A percentile compares a stretch with the other conserved stretches of the same genome.
Evolutionary conservation across 192 early-diverging fungal genomes (phyloP).

Genomic region (Phlyctochytrium planicorne): DNA sequence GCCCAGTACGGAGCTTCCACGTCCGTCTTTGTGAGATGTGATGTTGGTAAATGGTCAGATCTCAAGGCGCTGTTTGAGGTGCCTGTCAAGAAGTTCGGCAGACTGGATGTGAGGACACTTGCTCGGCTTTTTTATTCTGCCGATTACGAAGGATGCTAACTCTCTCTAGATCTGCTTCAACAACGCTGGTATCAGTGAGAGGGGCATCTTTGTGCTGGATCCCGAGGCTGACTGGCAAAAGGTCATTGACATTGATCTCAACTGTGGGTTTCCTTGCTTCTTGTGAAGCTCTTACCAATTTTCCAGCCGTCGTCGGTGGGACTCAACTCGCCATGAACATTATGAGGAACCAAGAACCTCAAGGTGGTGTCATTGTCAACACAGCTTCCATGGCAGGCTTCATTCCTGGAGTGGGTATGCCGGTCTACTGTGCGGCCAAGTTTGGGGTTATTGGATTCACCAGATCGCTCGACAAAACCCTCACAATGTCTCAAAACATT

Average conservation of each 20-base stretch:
- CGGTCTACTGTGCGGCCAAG: conserved; percentile 77
- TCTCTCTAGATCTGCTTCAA: conserved; percentile 35
- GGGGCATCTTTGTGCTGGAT: conserved; percentile 25
- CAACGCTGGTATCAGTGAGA: conserved; percentile 48
- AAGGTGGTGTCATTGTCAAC: conserved; percentile 71
- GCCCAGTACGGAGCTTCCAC: conserved; percentile 14
- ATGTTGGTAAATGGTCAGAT: conserved; percentile 70
- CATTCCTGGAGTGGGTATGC: conserved; percentile 44
- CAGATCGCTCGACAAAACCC: conserved; percentile 19
- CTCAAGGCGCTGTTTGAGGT: conserved; percentile 60
- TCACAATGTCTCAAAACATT: conserved; percentile 32
- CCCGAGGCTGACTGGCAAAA: conserved; percentile 42
- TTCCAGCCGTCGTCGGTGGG: conserved; percentile 60
- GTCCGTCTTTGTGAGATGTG: conserved; percentile 59
- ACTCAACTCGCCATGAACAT: conserved; percentile 69
- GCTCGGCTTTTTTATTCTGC: too few relatives aligned
- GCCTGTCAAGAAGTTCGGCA: conserved; percentile 58
- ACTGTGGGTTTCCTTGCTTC: conserved; percentile 42
- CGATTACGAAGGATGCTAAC: too few relatives aligned
- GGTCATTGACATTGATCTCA: conserved; percentile 74
- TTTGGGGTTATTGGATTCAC: conserved; percentile 67
- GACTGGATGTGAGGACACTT: conserved; percentile 37
- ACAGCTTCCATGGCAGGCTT: conserved; percentile 73
- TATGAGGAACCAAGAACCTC: conserved; percentile 42
- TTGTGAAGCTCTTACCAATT: neutral